Conservation (phyloP, 148 eudicot genomes). For the Rhododendron vialii region DNA sequence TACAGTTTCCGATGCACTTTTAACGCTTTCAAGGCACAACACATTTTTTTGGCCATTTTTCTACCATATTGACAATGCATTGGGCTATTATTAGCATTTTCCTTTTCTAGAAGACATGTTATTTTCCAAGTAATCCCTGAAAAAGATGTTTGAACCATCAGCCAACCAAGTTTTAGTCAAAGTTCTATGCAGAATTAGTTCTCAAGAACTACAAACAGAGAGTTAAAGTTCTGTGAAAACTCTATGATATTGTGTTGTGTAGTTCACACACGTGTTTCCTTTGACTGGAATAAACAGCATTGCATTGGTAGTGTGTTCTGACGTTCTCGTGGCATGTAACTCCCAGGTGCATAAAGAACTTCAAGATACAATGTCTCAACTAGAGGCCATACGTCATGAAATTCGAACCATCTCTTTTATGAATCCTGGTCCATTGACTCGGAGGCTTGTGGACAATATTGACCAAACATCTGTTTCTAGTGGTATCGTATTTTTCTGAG, state of each 20-base stretch:
- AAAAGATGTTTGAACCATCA: background rate
- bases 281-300: background rate
- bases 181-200: background rate
- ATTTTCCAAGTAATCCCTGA: background rate
- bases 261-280: background rate
- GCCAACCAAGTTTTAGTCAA: background rate
- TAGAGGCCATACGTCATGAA: constrained; percentile 91
- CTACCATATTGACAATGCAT: background rate
- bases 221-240: background rate
- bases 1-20: too few species aligned
- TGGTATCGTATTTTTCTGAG: constrained; percentile 27
- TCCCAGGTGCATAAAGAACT: constrained; percentile 87
- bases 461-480: constrained; percentile 22
- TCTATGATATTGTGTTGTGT: background rate
- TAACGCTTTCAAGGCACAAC: too few species aligned
- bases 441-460: constrained; percentile 59
- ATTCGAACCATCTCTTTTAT: constrained; percentile 67
- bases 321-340: background rate
- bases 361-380: constrained; percentile 85
- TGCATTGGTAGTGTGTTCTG: background rate
- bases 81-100: background rate
- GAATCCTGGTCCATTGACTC: constrained; percentile 82
- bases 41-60: background rate
- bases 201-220: background rate
- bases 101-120: background rate